phyloP scores from a whole-genome alignment of 2,329 filamentous ascomycete genomes.

The Monilinia fructicola region DNA sequence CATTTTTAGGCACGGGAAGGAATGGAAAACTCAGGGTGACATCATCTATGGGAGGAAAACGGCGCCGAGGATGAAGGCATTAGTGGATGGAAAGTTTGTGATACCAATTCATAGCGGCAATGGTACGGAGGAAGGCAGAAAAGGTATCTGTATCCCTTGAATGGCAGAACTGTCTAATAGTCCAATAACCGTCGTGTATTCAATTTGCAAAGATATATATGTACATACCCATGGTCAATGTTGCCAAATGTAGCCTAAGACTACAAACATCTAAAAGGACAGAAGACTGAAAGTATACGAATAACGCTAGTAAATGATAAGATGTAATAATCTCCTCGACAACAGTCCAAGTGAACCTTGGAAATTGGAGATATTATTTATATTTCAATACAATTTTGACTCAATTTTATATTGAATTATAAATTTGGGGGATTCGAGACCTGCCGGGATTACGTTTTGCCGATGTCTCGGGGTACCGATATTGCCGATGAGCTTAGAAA shows the following conservation, averaged over 20 bases:
- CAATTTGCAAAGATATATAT: not conserved
- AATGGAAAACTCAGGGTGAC: slow-evolving; percentile 12
- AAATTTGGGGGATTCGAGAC: not conserved
- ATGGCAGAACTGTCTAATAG: slow-evolving; percentile 5
- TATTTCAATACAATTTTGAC: not conserved
- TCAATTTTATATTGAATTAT: not conserved
- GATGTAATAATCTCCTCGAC: not conserved
- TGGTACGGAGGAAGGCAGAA: not conserved
- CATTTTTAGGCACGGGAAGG: not conserved
- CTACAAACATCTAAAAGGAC: not conserved
- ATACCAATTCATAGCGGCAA: slow-evolving; percentile 14
- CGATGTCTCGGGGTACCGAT: slow-evolving; percentile 18
- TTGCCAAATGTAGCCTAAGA: not conserved
- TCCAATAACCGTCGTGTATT: not conserved
- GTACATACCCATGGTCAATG: not conserved
- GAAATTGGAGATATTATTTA: not conserved
- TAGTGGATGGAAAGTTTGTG: slow-evolving; percentile 9
- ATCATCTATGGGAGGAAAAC: not conserved
- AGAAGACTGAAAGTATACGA: not conserved
- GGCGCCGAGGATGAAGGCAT: slow-evolving; percentile 18
- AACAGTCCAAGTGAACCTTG: not conserved
- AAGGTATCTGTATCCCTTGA: slow-evolving; percentile 18
- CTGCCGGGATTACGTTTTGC: slow-evolving; percentile 15
- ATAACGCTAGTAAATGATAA: not conserved
- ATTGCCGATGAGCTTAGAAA: slow-evolving; percentile 24